Evolutionary conservation across 192 early-diverging fungal species (phyloP).

Genomic region (Backusella westeae): DNA sequence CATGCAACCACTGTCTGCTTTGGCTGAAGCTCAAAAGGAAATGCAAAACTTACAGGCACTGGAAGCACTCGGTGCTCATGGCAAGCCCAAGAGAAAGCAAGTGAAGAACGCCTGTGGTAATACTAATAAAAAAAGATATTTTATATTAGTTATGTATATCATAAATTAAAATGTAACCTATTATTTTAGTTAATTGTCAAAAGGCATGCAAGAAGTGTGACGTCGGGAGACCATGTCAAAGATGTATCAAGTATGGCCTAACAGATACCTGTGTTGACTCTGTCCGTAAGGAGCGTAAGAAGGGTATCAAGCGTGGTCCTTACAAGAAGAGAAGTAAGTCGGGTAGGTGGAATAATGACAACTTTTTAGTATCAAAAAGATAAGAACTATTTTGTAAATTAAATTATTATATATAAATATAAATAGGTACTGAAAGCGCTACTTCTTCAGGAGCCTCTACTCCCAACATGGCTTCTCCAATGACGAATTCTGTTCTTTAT

Average conservation of each 20-base stretch:
- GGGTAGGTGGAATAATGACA: conserved; percentile 5
- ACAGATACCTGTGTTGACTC: conserved; percentile 72
- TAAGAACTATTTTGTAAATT: background rate
- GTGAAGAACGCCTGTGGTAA: conserved; percentile 90
- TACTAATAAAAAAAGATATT: background rate
- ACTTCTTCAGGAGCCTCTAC: conserved; percentile 24
- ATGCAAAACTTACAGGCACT: conserved; percentile 12
- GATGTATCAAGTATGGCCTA: conserved; percentile 75
- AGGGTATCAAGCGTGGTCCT: conserved; percentile 80
- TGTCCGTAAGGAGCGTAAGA: conserved; percentile 75
- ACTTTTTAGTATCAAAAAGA: background rate
- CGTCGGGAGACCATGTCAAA: conserved; percentile 73
- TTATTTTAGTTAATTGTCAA: conserved; percentile 72
- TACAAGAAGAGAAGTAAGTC: conserved; percentile 61
- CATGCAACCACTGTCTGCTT: conserved; percentile 33
- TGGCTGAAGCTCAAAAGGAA: conserved; percentile 28
- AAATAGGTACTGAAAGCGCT: conserved; percentile 11
- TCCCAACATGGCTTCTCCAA: conserved; percentile 10
- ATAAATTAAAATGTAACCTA: conserved; percentile 3
- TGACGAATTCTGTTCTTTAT: conserved; percentile 10
- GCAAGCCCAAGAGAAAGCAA: conserved; percentile 56
- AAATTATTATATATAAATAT: background rate
- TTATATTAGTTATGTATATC: background rate
- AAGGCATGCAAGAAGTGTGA: conserved; percentile 93
- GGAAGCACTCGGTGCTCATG: background rate